Evolutionary conservation across 2,329 filamentous ascomycete species (phyloP), one percentile per base, ranked within the genome.

Genomic region (Aspergillus calidoustus): DNA sequence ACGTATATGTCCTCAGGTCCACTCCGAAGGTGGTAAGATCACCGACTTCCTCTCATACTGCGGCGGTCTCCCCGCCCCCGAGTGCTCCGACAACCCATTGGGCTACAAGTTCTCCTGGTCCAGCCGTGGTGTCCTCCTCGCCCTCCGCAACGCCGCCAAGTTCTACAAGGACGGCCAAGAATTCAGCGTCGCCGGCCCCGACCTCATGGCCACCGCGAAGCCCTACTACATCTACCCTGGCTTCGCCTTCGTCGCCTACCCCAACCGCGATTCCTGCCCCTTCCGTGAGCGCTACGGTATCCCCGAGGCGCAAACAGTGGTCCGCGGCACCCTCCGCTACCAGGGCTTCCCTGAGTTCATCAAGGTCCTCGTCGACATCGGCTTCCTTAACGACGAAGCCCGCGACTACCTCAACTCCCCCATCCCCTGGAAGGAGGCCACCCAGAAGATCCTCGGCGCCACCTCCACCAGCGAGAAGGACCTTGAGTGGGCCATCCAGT

Each of bases 61-160:
- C 71, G 92, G 92, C 74, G 92, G 92, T 69, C 83, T 95, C 3
- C 87, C 88, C 30, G 85, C 88, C 81, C 84, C 85, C 54, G 91
- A 95, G 80, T 81, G 83, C 78, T 94, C 91, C 7, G 90, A 90
- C 79, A 97, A 97, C 83, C 93, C 93, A 30, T 84, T 97, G 17
- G 93, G 93, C 52, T 97, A 96, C 86, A 97, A 96, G 80, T 95
- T 96, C 84, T 92, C 89, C 6, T 90, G 88, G 83, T 89, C 88
- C 34, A 87, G 89, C 66, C 88, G 93, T 59, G 94, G 94, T 76
- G 93, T 97, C 41, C 84, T 98, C 38, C 85, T 98, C 54, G 93
- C 94, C 3, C 86, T 97, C 68, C 83, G 90, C 70, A 97, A 97
- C 81, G 82, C 87, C n/a, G 94, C 91, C 72, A 92, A 86, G 70